These are phyloP conservation scores for Haplosporangium sp. DNA, from an alignment of 371 early-diverging fungal species.

Conservation along the genomic window DNA sequence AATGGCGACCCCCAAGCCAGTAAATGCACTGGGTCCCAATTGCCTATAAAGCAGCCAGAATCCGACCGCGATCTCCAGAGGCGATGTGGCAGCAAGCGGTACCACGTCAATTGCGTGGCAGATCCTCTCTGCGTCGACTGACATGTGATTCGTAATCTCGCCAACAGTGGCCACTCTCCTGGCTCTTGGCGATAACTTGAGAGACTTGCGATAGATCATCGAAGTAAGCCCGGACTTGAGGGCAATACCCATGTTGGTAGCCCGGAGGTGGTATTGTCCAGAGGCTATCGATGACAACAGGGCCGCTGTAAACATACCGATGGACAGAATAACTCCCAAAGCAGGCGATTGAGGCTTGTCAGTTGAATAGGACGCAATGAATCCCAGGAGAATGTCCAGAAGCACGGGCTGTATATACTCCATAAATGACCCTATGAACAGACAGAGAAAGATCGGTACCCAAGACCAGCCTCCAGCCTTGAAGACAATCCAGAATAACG, in stretches of 20 bases:
- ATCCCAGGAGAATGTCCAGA: constrained; percentile 26
- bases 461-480: constrained; percentile 35
- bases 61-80: constrained; percentile 27
- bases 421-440: constrained; percentile 11
- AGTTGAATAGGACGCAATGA: constrained; percentile 19
- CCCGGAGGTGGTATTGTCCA: constrained; percentile 15
- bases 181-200: constrained; percentile 82
- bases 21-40: constrained; percentile 25
- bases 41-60: constrained; percentile 33
- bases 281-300: constrained; percentile 7
- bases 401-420: constrained; percentile 23
- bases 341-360: neutral
- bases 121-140: constrained; percentile 43
- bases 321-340: neutral
- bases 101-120: constrained; percentile 5
- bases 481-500: constrained; percentile 32
- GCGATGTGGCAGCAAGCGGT: constrained; percentile 9
- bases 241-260: constrained; percentile 22
- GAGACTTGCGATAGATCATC: constrained; percentile 88
- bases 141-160: constrained; percentile 90
- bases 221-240: constrained; percentile 84
- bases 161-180: constrained; percentile 81
- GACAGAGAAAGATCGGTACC: constrained; percentile 12
- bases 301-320: constrained; percentile 18
- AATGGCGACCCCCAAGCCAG: constrained; percentile 28